Percentiles rank a stretch among this genome's conserved stretches.
phyloP scores from a whole-genome alignment of 139 green algal species.

The Coelastrella sp. region DNA sequence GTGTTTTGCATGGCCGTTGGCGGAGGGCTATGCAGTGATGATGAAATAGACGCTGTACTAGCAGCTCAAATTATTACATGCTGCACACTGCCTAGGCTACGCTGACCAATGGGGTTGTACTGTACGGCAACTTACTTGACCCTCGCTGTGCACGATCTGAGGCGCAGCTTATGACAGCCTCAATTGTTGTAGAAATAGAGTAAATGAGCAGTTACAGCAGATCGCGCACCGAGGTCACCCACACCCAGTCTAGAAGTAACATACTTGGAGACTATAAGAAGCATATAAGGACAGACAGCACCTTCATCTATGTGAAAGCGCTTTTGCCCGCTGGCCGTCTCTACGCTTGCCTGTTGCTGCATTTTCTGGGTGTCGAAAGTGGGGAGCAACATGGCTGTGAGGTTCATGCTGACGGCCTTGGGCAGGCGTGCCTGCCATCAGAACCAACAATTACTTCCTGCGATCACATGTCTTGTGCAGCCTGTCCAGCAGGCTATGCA shows the following conservation, averaged over 20 bases:
- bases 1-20: too few relatives aligned
- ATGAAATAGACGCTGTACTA: too few relatives aligned
- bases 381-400: conserved; percentile 2
- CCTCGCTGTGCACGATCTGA: too few relatives aligned
- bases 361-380: neutral
- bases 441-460: neutral
- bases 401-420: neutral
- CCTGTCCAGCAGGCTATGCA: neutral
- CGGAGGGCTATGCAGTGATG: too few relatives aligned
- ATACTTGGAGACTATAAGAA: neutral
- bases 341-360: neutral
- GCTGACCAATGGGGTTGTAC: too few relatives aligned
- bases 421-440: neutral
- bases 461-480: neutral
- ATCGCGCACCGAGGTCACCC: neutral
- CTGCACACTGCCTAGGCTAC: too few relatives aligned
- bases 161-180: neutral
- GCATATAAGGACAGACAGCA: neutral
- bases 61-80: too few relatives aligned
- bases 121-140: too few relatives aligned
- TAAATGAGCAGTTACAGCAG: neutral
- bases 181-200: neutral
- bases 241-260: neutral
- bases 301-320: neutral
- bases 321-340: neutral